Evolutionary conservation across 257 asterid genomes (phyloP).

Genomic region (Apocynum venetum): DNA sequence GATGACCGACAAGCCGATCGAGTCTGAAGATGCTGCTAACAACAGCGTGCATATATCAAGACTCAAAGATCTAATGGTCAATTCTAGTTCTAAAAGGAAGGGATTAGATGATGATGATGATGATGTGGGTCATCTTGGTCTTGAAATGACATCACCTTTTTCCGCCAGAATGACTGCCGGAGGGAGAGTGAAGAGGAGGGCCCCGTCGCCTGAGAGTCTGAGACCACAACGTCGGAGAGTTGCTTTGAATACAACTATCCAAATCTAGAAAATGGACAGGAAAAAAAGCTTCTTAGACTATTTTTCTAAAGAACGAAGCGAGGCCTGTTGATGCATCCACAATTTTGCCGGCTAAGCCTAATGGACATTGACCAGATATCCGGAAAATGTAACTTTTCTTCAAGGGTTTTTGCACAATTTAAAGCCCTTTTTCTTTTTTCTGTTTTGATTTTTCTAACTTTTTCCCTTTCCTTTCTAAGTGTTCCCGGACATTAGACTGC

Average conservation of each 20-base stretch:
- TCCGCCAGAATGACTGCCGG: slow-evolving; percentile 23
- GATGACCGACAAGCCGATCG: slow-evolving; percentile 16
- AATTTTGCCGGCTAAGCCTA: slow-evolving; percentile 11
- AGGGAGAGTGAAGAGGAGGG: slow-evolving; percentile 28
- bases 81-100: slow-evolving; percentile 7
- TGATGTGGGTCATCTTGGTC: slow-evolving; percentile 21
- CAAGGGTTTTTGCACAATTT: not conserved
- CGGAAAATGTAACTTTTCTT: not conserved
- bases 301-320: slow-evolving; percentile 28
- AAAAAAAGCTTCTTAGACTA: slow-evolving; percentile 45
- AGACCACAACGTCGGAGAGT: slow-evolving; percentile 68
- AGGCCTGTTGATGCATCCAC: not conserved
- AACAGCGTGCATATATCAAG: slow-evolving; percentile 14
- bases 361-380: not conserved
- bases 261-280: slow-evolving; percentile 26
- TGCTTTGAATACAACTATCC: slow-evolving; percentile 25
- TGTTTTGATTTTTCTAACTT: not conserved
- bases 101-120: slow-evolving; percentile 18
- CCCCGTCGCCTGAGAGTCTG: slow-evolving; percentile 56
- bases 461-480: not conserved
- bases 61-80: slow-evolving; percentile 6
- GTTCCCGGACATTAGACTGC: slow-evolving; percentile 15
- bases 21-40: slow-evolving; percentile 17
- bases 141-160: slow-evolving; percentile 14
- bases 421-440: not conserved